Conservation (phyloP, 2,329 filamentous ascomycete species). For the Fusarium sp. region DNA sequence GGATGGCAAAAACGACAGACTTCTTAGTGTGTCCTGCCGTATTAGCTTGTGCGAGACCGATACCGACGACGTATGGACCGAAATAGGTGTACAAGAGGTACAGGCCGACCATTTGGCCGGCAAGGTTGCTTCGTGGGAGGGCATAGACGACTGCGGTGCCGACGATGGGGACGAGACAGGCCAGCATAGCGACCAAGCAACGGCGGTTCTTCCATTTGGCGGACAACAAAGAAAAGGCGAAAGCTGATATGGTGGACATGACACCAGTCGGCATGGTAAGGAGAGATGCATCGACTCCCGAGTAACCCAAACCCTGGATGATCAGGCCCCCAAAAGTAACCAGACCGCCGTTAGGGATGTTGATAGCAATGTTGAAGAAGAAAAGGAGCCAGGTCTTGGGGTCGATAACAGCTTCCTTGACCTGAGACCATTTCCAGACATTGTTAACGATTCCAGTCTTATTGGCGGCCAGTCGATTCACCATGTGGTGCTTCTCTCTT, state of each 20-base stretch:
- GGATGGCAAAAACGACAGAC: constrained; percentile 59
- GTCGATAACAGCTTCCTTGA: constrained; percentile 64
- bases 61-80: constrained; percentile 29
- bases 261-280: constrained; percentile 25
- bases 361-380: constrained; percentile 63
- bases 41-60: constrained; percentile 43
- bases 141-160: constrained; percentile 29
- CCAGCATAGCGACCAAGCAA: constrained; percentile 19
- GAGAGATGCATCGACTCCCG: not conserved
- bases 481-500: constrained; percentile 18
- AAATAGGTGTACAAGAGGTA: constrained; percentile 35
- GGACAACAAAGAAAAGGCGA: constrained; percentile 2
- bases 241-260: constrained; percentile 25
- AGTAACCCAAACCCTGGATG: constrained; percentile 22
- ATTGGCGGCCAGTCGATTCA: constrained; percentile 25
- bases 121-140: constrained; percentile 22
- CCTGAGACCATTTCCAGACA: constrained; percentile 64
- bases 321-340: constrained; percentile 26
- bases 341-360: constrained; percentile 70
- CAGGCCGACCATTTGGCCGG: constrained; percentile 31
- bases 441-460: constrained; percentile 55
- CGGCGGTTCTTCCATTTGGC: constrained; percentile 20
- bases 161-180: constrained; percentile 24
- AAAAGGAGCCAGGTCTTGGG: constrained; percentile 70
- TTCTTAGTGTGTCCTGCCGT: constrained; percentile 57